Percentiles rank a stretch among this genome's conserved stretches.
Evolutionary conservation across 2,329 filamentous ascomycete species (phyloP).

Genomic region (Nemania diffusa): DNA sequence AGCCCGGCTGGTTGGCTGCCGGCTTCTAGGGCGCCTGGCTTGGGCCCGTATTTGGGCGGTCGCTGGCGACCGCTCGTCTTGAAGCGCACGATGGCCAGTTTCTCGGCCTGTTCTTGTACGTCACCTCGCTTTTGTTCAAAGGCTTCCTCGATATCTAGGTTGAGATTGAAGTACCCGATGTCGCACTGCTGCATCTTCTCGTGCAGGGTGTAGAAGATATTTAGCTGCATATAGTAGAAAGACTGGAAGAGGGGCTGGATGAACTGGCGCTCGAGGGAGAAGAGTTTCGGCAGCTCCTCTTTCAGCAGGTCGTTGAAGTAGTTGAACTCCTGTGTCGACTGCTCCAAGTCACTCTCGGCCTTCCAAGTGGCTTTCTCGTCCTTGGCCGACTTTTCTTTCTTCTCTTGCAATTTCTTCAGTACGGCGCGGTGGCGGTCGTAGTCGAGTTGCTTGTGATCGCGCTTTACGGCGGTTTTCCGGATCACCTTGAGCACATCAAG

Average conservation of each 20-base stretch:
- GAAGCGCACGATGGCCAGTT: constrained; percentile 86
- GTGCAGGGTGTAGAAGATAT: constrained; percentile 98
- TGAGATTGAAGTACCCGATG: constrained; percentile 97
- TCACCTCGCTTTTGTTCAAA: constrained; percentile 90
- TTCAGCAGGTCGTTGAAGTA: constrained; percentile 98
- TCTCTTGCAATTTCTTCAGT: constrained; percentile 95
- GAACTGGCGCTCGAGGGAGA: constrained; percentile 89
- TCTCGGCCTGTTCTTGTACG: constrained; percentile 85
- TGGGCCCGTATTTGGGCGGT: constrained; percentile 68
- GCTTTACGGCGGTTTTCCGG: constrained; percentile 86
- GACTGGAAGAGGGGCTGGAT: constrained; percentile 97
- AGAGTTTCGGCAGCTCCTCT: constrained; percentile 92
- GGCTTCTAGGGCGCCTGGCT: constrained; percentile 53
- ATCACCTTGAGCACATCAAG: constrained; percentile 96
- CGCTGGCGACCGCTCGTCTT: constrained; percentile 82
- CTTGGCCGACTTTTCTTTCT: constrained; percentile 95
- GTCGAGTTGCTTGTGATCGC: constrained; percentile 97
- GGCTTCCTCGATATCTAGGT: constrained; percentile 88
- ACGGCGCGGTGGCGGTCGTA: constrained; percentile 86
- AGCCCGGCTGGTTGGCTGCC: constrained; percentile 52
- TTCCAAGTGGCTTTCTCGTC: constrained; percentile 98
- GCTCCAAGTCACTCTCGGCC: constrained; percentile 89
- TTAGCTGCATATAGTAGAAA: constrained; percentile 99
- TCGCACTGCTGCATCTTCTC: constrained; percentile 98
- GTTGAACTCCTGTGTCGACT: constrained; percentile 94